Conservation (phyloP, 768 basidiomycete genomes). For the Russula compacta region DNA sequence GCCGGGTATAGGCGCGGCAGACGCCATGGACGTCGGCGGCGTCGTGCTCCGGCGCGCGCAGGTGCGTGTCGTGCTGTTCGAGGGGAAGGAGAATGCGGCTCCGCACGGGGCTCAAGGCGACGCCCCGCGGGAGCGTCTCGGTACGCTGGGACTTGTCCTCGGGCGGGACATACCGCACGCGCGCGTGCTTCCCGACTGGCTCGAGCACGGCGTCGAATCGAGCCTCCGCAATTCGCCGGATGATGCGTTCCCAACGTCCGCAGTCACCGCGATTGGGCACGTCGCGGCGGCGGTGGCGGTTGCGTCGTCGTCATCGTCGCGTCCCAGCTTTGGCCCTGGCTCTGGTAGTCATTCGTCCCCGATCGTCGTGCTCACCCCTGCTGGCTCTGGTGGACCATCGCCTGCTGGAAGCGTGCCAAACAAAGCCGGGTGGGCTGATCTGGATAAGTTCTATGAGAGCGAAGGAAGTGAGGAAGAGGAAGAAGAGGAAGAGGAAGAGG, state of each 20-base stretch:
- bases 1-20: conserved; percentile 18
- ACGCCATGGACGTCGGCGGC: conserved; percentile 35
- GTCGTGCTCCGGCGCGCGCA: conserved; percentile 80
- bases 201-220: conserved; percentile 76
- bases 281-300: background rate
- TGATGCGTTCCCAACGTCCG: conserved; percentile 33
- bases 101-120: conserved; percentile 24
- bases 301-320: conserved; percentile 4
- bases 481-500: conserved; percentile 20
- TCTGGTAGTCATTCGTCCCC: conserved; percentile 33
- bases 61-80: conserved; percentile 67
- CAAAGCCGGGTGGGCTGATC: conserved; percentile 44
- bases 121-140: conserved; percentile 42
- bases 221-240: conserved; percentile 62
- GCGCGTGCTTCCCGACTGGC: conserved; percentile 70
- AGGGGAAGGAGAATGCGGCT: conserved; percentile 52
- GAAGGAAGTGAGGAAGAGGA: conserved; percentile 29
- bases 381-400: conserved; percentile 29
- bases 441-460: conserved; percentile 62
- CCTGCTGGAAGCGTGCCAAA: conserved; percentile 27
- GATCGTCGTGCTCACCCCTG: conserved; percentile 43
- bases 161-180: conserved; percentile 46
- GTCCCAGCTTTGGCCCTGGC: conserved; percentile 24
- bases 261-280: conserved; percentile 36
- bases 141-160: conserved; percentile 56